phyloP scores from a whole-genome alignment of 2,329 filamentous ascomycete species.

The Penicillium sp. region DNA sequence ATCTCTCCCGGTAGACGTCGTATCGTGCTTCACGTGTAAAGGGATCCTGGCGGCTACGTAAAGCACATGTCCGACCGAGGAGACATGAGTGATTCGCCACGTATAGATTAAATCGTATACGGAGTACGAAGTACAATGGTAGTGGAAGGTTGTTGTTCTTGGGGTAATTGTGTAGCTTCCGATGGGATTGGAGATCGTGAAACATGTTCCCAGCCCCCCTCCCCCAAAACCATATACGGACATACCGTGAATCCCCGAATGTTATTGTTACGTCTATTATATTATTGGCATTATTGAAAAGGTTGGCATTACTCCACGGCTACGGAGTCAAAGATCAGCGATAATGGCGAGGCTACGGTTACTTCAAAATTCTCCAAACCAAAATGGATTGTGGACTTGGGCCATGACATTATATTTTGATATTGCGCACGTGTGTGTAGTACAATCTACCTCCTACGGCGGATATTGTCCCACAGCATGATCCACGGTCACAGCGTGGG shows the following conservation, averaged over 20 bases:
- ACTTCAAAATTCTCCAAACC: not conserved
- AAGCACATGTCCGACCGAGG: not conserved
- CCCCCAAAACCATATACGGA: not conserved
- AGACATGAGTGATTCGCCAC: not conserved
- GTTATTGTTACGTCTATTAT: not conserved
- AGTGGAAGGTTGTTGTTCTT: not conserved
- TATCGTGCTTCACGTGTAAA: constrained; percentile 1
- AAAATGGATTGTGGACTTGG: not conserved
- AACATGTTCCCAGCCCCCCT: not conserved
- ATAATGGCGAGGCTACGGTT: not conserved
- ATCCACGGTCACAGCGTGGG: constrained; percentile 16
- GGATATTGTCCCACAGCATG: not conserved
- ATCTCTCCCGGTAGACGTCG: not conserved
- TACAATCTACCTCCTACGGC: not conserved
- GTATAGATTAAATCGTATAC: not conserved
- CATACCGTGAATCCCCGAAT: not conserved
- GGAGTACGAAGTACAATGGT: not conserved
- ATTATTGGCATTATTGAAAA: not conserved
- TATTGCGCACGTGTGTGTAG: not conserved
- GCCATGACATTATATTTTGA: not conserved
- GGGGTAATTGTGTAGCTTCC: not conserved
- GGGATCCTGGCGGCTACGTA: not conserved
- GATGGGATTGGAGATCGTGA: not conserved
- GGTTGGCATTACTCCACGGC: not conserved
- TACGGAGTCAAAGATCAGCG: not conserved